phyloP scores from a whole-genome alignment of 208 protist genomes.

The Trypanosoma platydactyli region DNA sequence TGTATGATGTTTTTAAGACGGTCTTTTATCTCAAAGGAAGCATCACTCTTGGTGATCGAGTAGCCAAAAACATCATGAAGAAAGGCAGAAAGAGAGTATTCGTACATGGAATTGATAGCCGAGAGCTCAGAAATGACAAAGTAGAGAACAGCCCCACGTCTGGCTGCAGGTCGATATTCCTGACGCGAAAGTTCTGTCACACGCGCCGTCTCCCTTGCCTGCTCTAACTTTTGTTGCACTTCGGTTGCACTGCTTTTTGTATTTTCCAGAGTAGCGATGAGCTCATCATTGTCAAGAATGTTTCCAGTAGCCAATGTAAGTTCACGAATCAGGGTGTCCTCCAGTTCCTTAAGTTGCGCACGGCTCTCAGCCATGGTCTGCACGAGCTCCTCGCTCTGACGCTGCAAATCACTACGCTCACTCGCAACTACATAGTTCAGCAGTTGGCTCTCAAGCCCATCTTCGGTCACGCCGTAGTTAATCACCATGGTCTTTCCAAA shows the following conservation, averaged over 20 bases:
- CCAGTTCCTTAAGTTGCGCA: slow-evolving; percentile 95
- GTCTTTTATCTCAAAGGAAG: slow-evolving; percentile 91
- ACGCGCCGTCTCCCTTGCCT: slow-evolving; percentile 92
- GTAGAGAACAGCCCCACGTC: slow-evolving; percentile 97
- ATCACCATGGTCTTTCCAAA: slow-evolving; percentile 98
- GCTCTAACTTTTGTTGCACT: slow-evolving; percentile 95
- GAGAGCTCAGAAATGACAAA: slow-evolving; percentile 97
- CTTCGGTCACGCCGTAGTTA: slow-evolving; percentile 98
- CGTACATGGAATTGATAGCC: slow-evolving; percentile 98
- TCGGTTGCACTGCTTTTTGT: slow-evolving; percentile 97
- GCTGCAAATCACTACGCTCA: slow-evolving; percentile 97
- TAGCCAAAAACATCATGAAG: slow-evolving; percentile 96
- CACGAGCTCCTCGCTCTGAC: slow-evolving; percentile 95
- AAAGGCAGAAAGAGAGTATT: slow-evolving; percentile 98
- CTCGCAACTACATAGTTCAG: slow-evolving; percentile 97
- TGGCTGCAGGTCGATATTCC: slow-evolving; percentile 95
- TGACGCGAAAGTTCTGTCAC: slow-evolving; percentile 96
- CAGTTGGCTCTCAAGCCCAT: slow-evolving; percentile 98
- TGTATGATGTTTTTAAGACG: slow-evolving; percentile 97
- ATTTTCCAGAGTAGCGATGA: slow-evolving; percentile 98
- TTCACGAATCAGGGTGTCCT: slow-evolving; percentile 98
- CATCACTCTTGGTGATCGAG: slow-evolving; percentile 93
- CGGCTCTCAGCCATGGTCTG: slow-evolving; percentile 97
- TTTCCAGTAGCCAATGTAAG: slow-evolving; percentile 95
- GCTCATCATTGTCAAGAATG: slow-evolving; percentile 98